phyloP scores from a whole-genome alignment of 1,139 yeast species.

The Arxiozyma heterogenica region DNA sequence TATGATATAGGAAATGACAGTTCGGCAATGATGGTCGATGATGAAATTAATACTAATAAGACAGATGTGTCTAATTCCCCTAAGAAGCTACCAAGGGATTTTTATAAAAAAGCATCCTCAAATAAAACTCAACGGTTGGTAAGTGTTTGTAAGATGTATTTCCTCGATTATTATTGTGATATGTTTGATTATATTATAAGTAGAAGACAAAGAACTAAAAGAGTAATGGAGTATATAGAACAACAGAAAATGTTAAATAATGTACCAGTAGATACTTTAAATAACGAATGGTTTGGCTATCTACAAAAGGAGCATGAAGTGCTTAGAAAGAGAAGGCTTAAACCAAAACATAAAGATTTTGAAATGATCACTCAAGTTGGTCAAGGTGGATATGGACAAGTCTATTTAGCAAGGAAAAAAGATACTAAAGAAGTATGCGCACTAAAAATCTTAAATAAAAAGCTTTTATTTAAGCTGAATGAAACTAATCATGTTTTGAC shows the following conservation, averaged over 20 bases:
- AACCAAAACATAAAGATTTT: conserved; percentile 91
- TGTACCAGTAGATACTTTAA: conserved; percentile 36
- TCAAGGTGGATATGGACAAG: conserved; percentile 99
- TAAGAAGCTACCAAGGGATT: conserved; percentile 41
- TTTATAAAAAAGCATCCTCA: conserved; percentile 51
- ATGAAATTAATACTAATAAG: conserved; percentile 11
- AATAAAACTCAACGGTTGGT: conserved; percentile 81
- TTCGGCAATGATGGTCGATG: conserved; percentile 29
- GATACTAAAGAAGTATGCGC: conserved; percentile 97
- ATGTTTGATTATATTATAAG: conserved; percentile 86
- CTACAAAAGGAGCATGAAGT: conserved; percentile 77
- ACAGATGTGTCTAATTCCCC: conserved; percentile 29
- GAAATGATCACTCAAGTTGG: conserved; percentile 97
- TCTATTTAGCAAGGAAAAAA: conserved; percentile 83
- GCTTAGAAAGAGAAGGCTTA: conserved; percentile 77
- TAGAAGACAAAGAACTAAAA: conserved; percentile 67
- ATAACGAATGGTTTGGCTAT: conserved; percentile 66
- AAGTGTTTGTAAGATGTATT: conserved; percentile 70
- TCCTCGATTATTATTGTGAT: conserved; percentile 92
- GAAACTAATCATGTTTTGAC: conserved; percentile 94
- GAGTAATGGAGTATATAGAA: conserved; percentile 51
- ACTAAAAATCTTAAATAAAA: conserved; percentile 81
- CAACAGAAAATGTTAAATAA: conserved; percentile 35
- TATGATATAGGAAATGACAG: conserved; percentile 8
- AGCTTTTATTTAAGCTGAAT: conserved; percentile 74